Evolutionary conservation across 306 rosid genomes (phyloP).

Genomic region (Inga leiocalycina): DNA sequence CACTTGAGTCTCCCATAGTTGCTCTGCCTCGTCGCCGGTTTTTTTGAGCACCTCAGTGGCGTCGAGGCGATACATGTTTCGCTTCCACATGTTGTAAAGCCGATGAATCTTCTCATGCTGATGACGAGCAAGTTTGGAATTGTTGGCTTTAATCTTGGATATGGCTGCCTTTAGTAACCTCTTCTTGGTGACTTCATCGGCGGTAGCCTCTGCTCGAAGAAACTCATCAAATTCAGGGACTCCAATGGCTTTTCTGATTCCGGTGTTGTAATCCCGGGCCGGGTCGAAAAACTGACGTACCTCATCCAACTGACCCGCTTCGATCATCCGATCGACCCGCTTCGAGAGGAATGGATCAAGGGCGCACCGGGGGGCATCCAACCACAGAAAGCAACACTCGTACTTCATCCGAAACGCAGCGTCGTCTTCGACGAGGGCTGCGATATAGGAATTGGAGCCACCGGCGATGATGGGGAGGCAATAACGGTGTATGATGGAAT

Average conservation of each 20-base stretch:
- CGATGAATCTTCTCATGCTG: constrained; percentile 47
- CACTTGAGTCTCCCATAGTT: constrained; percentile 39
- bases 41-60: constrained; percentile 29
- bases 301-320: constrained; percentile 43
- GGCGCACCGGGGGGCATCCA: constrained; percentile 22
- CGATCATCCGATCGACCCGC: constrained; percentile 52
- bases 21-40: not conserved
- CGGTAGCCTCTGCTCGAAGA: constrained; percentile 23
- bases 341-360: constrained; percentile 41
- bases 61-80: constrained; percentile 42
- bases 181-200: constrained; percentile 10
- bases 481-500: constrained; percentile 40
- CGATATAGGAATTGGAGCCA: constrained; percentile 52
- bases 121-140: constrained; percentile 41
- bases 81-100: constrained; percentile 31
- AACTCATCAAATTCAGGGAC: constrained; percentile 48
- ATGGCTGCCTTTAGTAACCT: constrained; percentile 37
- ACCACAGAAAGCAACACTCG: constrained; percentile 56
- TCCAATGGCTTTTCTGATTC: constrained; percentile 50
- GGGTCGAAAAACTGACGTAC: constrained; percentile 43
- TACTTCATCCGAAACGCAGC: constrained; percentile 33
- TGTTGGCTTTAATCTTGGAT: constrained; percentile 37
- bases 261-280: constrained; percentile 28
- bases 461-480: constrained; percentile 53
- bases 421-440: constrained; percentile 37